Percentiles rank a stretch among this genome's conserved stretches.
These are phyloP conservation scores for Calonectria hawksworthii DNA, from an alignment of 2,329 filamentous ascomycete species.

Conservation along the genomic window DNA sequence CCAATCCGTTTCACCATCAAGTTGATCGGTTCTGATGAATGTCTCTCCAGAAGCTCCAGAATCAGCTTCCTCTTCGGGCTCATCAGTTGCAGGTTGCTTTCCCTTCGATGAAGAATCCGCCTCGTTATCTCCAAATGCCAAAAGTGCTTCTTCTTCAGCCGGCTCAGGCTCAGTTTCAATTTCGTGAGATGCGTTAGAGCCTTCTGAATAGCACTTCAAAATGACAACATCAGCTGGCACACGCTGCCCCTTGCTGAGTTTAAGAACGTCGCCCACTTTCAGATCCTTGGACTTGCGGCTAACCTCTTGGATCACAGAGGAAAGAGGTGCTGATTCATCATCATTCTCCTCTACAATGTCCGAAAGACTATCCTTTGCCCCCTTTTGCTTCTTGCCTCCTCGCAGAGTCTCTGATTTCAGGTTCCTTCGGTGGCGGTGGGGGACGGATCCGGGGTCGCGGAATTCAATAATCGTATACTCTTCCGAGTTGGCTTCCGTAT, in stretches of 20 bases:
- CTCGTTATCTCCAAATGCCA: conserved; percentile 58
- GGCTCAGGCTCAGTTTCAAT: conserved; percentile 48
- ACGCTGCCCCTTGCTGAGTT: conserved; percentile 90
- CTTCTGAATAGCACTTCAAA: conserved; percentile 82
- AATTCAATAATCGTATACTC: conserved; percentile 85
- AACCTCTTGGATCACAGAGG: conserved; percentile 73
- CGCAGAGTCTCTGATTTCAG: conserved; percentile 60
- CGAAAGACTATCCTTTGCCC: conserved; percentile 59
- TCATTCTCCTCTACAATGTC: conserved; percentile 79
- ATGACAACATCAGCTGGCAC: conserved; percentile 96
- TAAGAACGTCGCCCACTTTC: conserved; percentile 95
- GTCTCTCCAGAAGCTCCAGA: conserved; percentile 80
- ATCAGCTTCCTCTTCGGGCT: conserved; percentile 46
- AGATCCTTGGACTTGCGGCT: conserved; percentile 88
- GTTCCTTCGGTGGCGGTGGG: conserved; percentile 52
- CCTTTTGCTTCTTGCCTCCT: conserved; percentile 49
- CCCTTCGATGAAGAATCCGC: conserved; percentile 48
- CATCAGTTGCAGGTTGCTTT: conserved; percentile 51
- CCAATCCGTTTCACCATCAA: conserved; percentile 99
- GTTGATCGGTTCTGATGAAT: conserved; percentile 96
- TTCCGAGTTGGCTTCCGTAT: conserved; percentile 95
- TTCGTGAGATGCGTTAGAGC: conserved; percentile 41
- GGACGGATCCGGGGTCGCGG: conserved; percentile 64
- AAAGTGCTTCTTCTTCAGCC: conserved; percentile 56
- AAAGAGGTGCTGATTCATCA: conserved; percentile 54